Conservation (phyloP, 2,329 filamentous ascomycete genomes). For the Ascochyta pisi region DNA sequence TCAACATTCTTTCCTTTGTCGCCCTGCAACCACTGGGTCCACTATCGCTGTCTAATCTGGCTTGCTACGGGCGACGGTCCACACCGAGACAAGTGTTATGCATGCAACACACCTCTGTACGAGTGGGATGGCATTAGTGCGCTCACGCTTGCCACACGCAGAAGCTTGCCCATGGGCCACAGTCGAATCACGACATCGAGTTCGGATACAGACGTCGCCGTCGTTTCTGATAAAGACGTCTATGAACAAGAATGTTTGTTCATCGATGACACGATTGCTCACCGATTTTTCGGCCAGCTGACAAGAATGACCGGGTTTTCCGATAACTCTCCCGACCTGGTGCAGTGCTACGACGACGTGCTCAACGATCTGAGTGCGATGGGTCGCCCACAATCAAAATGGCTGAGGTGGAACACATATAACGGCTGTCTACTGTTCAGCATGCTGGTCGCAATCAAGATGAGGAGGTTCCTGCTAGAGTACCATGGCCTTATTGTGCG, state of each 20-base stretch:
- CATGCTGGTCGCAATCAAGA: slow-evolving; percentile 30
- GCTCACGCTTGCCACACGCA: slow-evolving; percentile 31
- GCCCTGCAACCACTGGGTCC: slow-evolving; percentile 35
- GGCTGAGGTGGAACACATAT: slow-evolving; percentile 23
- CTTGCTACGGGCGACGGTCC: background rate
- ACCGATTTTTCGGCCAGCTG: slow-evolving; percentile 11
- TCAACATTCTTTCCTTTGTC: slow-evolving; percentile 28
- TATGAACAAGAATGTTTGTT: slow-evolving; percentile 25
- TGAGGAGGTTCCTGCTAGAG: slow-evolving; percentile 24
- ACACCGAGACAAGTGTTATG: slow-evolving; percentile 18
- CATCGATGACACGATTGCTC: slow-evolving; percentile 16
- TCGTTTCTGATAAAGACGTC: slow-evolving; percentile 1
- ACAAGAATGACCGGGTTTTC: background rate
- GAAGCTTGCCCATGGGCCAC: slow-evolving; percentile 16
- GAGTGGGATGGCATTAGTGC: slow-evolving; percentile 31
- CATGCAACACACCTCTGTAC: slow-evolving; percentile 25
- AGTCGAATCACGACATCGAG: background rate
- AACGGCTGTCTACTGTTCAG: slow-evolving; percentile 23
- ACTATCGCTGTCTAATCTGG: slow-evolving; percentile 34
- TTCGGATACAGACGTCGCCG: background rate
- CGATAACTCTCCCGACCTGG: slow-evolving; percentile 23
- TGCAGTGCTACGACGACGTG: slow-evolving; percentile 18
- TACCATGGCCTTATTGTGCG: slow-evolving; percentile 11
- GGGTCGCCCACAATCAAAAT: slow-evolving; percentile 15
- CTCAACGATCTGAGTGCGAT: slow-evolving; percentile 15